Percentiles rank a stretch among this genome's conserved stretches.
These are phyloP conservation scores for Asterophora lycoperdoides DNA, from an alignment of 768 basidiomycete genomes.

Conservation along the genomic window DNA sequence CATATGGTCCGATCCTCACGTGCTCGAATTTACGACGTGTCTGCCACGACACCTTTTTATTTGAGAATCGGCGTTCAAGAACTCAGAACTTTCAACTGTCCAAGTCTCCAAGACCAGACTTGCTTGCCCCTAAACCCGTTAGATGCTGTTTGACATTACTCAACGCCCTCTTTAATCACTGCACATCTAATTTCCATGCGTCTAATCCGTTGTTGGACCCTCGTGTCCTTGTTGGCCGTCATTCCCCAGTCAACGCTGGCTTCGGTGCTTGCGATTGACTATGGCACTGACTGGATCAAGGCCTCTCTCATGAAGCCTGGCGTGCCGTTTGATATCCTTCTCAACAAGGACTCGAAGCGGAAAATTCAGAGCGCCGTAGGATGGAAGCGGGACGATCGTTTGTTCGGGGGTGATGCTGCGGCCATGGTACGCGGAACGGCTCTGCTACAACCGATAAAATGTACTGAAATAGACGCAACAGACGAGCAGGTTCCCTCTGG, in stretches of 20 bases:
- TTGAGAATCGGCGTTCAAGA: constrained; percentile 1
- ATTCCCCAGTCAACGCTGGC: constrained; percentile 49
- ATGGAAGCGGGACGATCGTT: constrained; percentile 87
- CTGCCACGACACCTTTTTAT: constrained; percentile 32
- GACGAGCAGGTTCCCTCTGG: constrained; percentile 89
- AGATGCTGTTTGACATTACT: constrained; percentile 25
- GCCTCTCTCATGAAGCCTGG: constrained; percentile 94
- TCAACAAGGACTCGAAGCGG: constrained; percentile 96
- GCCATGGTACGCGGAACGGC: constrained; percentile 61
- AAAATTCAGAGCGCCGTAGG: constrained; percentile 89
- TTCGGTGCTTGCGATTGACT: constrained; percentile 93
- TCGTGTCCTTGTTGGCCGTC: constrained; percentile 35
- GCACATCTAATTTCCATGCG: constrained; percentile 32
- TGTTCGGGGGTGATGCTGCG: constrained; percentile 87
- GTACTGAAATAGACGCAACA: constrained; percentile 27
- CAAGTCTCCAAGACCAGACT: background rate
- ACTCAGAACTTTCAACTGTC: no score
- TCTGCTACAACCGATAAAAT: background rate
- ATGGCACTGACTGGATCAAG: constrained; percentile 97
- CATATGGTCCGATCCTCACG: constrained; percentile 9
- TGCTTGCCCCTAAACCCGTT: constrained; percentile 13
- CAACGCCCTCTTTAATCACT: constrained; percentile 18
- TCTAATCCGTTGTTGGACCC: constrained; percentile 32
- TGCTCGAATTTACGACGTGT: constrained; percentile 29
- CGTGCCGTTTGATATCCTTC: constrained; percentile 89